Base-by-base conservation (phyloP, 768 basidiomycete species). In the Amanita subjunquillea region DNA sequence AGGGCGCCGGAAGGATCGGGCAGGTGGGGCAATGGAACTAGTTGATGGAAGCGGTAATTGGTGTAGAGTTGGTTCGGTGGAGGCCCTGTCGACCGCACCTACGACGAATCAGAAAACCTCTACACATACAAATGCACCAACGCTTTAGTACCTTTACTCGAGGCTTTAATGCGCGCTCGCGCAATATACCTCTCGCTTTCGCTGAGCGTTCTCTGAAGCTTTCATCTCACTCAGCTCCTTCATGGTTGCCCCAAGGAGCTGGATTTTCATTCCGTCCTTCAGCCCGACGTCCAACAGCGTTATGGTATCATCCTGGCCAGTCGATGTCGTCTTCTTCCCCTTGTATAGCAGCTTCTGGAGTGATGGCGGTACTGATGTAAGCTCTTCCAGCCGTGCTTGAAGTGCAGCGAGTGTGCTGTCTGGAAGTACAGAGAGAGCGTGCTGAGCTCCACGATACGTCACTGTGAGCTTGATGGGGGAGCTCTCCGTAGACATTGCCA, bases 321-420 rank as follows among this genome's bases (percentile, higher is more conserved):
- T 32, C 0, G 63, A 53, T 49, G 68, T 76, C 9, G 64, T 51
- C 48, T 69, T 75, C 71, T 84, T 88, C 32, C 87, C 85, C 61
- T 80, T 86, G 68, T 76, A 84, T 7, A 89, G 63, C 39, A 89
- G 69, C 59, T 90, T 91, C 69, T 90, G 87, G 38, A 82, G 67
- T 3, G 72, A 62, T 3, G 79, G 73, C 0, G 85, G 84, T 9
- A 89, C 82, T 23, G 73, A 71, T 2, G 85, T 89, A 27, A 87
- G 72, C 56, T 80, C 74, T 60, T 83, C 78, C 3, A 89, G 61
- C 29, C 62, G 72, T 1, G 67, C 58, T 50, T 81, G 74, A 2
- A 91, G 68, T 8, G 59, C 61, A 2, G 68, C 63, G n/a, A 90
- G 59, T 2, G 84, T 75, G 45, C 68, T 69, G 39, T 80, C 70